phyloP scores from a whole-genome alignment of 345 rosid species.

The Toxicodendron radicans region DNA sequence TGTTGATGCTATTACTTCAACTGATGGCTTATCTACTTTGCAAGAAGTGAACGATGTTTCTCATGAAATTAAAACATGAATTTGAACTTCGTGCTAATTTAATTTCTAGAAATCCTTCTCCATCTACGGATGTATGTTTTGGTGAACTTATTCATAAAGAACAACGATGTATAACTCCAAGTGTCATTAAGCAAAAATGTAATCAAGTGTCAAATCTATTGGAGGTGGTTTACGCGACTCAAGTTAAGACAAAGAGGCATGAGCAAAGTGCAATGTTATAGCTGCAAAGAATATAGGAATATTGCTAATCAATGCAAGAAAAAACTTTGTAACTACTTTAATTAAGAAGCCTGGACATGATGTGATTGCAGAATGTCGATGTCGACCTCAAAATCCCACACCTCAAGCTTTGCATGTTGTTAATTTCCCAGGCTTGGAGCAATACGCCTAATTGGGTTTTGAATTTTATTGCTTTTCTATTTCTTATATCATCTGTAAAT shows the following conservation, averaged over 20 bases:
- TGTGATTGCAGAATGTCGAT: background rate
- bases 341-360: slow-evolving; percentile 4
- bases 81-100: background rate
- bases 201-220: background rate
- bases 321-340: background rate
- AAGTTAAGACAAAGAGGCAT: background rate
- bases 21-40: background rate
- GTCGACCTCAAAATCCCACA: background rate
- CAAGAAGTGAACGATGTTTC: background rate
- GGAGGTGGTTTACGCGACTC: background rate
- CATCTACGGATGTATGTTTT: background rate
- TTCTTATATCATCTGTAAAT: no score
- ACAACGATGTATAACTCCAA: background rate
- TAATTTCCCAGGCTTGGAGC: no score
- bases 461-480: no score
- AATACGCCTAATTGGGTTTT: no score
- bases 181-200: background rate
- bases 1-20: background rate
- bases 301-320: background rate
- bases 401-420: background rate
- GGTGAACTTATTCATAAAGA: background rate
- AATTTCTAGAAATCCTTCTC: background rate
- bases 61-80: background rate
- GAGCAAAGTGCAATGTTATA: slow-evolving; percentile 7
- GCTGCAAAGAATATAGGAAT: slow-evolving; percentile 6